Evolutionary conservation across 257 asterid species (phyloP).

Genomic region (Paraleonurus japonicus): DNA sequence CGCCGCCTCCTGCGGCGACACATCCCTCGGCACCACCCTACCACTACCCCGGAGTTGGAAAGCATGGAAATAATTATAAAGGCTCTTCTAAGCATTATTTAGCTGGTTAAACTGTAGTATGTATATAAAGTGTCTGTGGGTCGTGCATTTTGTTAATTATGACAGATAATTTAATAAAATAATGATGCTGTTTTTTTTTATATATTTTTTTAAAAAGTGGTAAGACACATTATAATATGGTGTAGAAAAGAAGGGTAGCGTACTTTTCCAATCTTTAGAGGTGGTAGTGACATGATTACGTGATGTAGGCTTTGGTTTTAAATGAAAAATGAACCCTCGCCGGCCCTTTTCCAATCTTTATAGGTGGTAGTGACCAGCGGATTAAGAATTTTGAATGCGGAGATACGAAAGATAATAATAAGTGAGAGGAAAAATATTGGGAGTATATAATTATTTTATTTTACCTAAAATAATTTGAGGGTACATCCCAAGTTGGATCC

Average conservation of each 20-base stretch:
- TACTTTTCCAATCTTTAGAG: slow-evolving; percentile 35
- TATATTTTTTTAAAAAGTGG: slow-evolving; percentile 23
- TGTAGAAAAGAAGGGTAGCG: slow-evolving; percentile 19
- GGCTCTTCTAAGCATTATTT: slow-evolving; percentile 39
- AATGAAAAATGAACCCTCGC: background rate
- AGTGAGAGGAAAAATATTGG: too few species aligned
- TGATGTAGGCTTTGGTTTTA: slow-evolving; percentile 18
- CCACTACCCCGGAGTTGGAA: slow-evolving; percentile 45
- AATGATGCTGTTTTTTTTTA: slow-evolving; percentile 33
- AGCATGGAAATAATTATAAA: slow-evolving; percentile 35
- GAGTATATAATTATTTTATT: too few species aligned
- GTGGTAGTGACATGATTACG: slow-evolving; percentile 53
- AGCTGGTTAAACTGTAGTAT: background rate
- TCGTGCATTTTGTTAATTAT: slow-evolving; percentile 29
- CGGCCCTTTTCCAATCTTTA: too few species aligned
- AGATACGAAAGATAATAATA: too few species aligned
- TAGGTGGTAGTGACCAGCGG: too few species aligned
- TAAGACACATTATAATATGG: slow-evolving; percentile 31
- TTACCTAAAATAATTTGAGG: too few species aligned
- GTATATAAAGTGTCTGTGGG: background rate
- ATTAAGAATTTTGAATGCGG: too few species aligned
- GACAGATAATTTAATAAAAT: slow-evolving; percentile 32
- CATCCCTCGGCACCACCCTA: slow-evolving; percentile 43
- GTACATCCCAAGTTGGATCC: too few species aligned
- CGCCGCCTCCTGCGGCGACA: slow-evolving; percentile 21